Conservation (phyloP, 2,329 filamentous ascomycete genomes). For the Pseudogymnoascus sp. region DNA sequence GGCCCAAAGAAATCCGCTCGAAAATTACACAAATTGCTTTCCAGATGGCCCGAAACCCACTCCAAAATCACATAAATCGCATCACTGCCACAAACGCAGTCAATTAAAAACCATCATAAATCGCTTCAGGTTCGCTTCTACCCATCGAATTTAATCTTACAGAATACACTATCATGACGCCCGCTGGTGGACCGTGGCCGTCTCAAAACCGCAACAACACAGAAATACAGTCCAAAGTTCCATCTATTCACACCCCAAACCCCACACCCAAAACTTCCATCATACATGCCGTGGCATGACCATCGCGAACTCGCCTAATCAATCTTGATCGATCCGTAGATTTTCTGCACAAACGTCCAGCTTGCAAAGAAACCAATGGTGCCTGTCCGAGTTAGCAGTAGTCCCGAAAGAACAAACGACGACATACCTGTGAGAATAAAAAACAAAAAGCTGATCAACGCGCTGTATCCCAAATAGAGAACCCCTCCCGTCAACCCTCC, state of each 20-base stretch:
- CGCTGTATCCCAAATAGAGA: slow-evolving; percentile 88
- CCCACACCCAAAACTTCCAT: neutral
- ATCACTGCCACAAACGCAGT: too few species aligned
- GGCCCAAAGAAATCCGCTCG: too few species aligned
- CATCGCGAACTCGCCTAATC: slow-evolving; percentile 46
- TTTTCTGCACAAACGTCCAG: slow-evolving; percentile 89
- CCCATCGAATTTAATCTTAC: neutral
- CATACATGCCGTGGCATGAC: neutral
- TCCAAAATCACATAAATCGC: too few species aligned
- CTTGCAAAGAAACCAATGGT: slow-evolving; percentile 93
- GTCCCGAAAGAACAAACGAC: slow-evolving; percentile 7
- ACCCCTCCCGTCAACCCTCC: slow-evolving; percentile 79
- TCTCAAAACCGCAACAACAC: neutral
- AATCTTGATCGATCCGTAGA: slow-evolving; percentile 97
- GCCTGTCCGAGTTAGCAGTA: slow-evolving; percentile 44
- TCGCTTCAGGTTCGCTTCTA: slow-evolving; percentile 1
- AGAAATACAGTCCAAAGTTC: neutral
- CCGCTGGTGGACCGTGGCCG: neutral
- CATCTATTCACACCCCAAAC: neutral
- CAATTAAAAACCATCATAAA: neutral
- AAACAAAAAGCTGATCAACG: slow-evolving; percentile 80
- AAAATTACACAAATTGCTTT: too few species aligned
- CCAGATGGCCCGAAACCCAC: too few species aligned
- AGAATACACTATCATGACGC: slow-evolving; percentile 3
- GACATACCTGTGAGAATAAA: slow-evolving; percentile 86